Evolutionary conservation across 352 stramenopile species (phyloP).

Genomic region (Globisporangium barbulae): DNA sequence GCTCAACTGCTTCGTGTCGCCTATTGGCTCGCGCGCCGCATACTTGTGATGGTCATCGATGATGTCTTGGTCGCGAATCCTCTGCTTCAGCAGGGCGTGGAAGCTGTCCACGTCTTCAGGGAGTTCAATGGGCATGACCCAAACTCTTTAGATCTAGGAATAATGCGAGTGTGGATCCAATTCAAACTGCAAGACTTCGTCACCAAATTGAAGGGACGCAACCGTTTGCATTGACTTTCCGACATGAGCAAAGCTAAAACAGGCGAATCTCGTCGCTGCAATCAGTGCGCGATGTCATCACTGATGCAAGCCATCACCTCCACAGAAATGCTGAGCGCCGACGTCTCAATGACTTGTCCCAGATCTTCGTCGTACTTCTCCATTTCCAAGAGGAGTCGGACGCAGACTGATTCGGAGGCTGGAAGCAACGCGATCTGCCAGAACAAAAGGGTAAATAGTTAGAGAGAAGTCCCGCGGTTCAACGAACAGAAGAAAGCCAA

Average conservation of each 20-base stretch:
- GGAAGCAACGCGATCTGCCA: constrained; percentile 19
- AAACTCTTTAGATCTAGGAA: neutral
- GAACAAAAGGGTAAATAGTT: neutral
- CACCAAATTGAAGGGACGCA: constrained; percentile 6
- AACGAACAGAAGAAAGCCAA: neutral
- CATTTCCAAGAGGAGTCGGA: constrained; percentile 58
- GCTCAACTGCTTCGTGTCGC: constrained; percentile 14
- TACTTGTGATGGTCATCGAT: constrained; percentile 38
- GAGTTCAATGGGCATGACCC: constrained; percentile 35
- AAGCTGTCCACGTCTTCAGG: constrained; percentile 41
- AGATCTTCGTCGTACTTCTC: constrained; percentile 62
- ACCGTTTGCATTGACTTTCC: neutral
- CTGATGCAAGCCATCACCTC: constrained; percentile 40
- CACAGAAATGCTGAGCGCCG: constrained; percentile 39
- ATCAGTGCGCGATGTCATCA: neutral
- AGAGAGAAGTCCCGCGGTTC: neutral
- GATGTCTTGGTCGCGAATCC: constrained; percentile 49
- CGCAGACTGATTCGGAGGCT: constrained; percentile 20
- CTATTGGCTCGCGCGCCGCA: neutral
- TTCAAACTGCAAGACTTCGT: neutral
- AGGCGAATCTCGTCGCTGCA: neutral
- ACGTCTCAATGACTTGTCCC: constrained; percentile 57
- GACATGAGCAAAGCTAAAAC: neutral
- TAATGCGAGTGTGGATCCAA: neutral
- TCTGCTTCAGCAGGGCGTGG: constrained; percentile 43